Evolutionary conservation across 257 asterid genomes (phyloP), one percentile per base, ranked within the genome.

Genomic region (Oldenlandia corymbosa): DNA sequence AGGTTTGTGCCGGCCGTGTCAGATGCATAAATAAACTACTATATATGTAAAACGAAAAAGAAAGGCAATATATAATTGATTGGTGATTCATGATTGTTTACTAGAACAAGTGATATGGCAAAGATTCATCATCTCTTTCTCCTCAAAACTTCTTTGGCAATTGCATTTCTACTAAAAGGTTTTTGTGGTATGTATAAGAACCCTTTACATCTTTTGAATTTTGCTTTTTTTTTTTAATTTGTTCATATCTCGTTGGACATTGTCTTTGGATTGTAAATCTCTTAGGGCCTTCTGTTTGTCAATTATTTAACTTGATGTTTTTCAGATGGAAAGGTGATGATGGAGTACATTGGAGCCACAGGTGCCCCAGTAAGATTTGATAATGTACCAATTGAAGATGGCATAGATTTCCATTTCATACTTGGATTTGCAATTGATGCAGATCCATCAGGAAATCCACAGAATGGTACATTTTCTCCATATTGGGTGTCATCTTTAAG

Each of bases 271-370:
- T 3, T 11, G 13, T 12, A 9, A 13, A 1, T 21, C 12, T 5
- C n/a, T n/a, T n/a, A n/a, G n/a, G n/a, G n/a, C n/a, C 39, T 34
- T 4, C 9, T 34, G 39, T 34, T 34, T 34, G 39, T 4, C 39
- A 34, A 34, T 34, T 34, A 34, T 34, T 34, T n/a, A n/a, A 34
- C 39, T 34, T 34, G 6, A n/a, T 34, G 39, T 3, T 34, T 34
- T 73, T 59, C 69, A 87, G 90, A 79, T 69, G 93, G 78, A 49
- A 87, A 87, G 78, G 90, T 81, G 72, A 58, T 87, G 84, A 87
- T 87, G 95, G 95, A 87, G 71, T 87, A 87, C 81, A 87, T 85
- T 16, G 95, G 95, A 76, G 90, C 95, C 45, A 81, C 87, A 0
- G 95, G 93, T 55, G 52, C 26, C 0, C 70, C 84, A 16, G 69